These are phyloP conservation scores for Kuraishia cidri DNA, from an alignment of 805 yeast genomes.

Conservation along the genomic window DNA sequence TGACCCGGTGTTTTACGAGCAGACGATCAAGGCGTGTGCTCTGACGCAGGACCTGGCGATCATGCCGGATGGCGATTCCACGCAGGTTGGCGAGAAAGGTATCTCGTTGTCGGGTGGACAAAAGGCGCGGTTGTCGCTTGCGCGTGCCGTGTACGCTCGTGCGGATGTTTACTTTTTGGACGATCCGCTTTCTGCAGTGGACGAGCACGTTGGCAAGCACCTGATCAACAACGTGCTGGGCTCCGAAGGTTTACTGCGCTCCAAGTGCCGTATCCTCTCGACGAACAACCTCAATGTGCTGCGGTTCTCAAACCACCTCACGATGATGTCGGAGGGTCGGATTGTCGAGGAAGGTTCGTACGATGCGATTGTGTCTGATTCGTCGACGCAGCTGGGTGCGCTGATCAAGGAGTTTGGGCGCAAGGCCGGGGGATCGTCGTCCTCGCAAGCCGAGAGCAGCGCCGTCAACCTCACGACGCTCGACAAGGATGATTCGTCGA, in stretches of 20 bases:
- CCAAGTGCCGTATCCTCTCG: slow-evolving; percentile 73
- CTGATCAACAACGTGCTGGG: slow-evolving; percentile 78
- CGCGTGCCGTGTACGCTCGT: slow-evolving; percentile 89
- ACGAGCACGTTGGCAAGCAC: slow-evolving; percentile 88
- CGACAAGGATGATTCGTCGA: slow-evolving; percentile 7
- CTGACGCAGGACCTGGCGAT: slow-evolving; percentile 64
- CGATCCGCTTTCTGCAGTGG: slow-evolving; percentile 92
- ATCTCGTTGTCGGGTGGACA: slow-evolving; percentile 94
- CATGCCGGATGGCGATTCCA: slow-evolving; percentile 77
- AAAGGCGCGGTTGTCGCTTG: slow-evolving; percentile 85
- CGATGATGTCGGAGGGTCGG: slow-evolving; percentile 62
- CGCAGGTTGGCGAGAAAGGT: slow-evolving; percentile 94
- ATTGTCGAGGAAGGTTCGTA: slow-evolving; percentile 61
- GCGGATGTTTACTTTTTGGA: slow-evolving; percentile 85
- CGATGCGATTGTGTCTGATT: slow-evolving; percentile 35
- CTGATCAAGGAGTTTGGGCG: slow-evolving; percentile 59
- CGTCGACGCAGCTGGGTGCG: slow-evolving; percentile 38
- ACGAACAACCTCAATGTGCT: slow-evolving; percentile 83
- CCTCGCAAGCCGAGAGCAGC: too few species aligned
- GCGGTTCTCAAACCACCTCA: slow-evolving; percentile 61
- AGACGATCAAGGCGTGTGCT: slow-evolving; percentile 83
- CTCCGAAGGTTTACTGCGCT: slow-evolving; percentile 61
- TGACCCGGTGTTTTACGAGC: slow-evolving; percentile 72
- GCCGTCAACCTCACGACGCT: slow-evolving; percentile 10
- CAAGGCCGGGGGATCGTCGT: slow-evolving; percentile 17